Evolutionary conservation across 495 filamentous ascomycete genomes (phyloP).

Genomic region (Neurospora sp.): DNA sequence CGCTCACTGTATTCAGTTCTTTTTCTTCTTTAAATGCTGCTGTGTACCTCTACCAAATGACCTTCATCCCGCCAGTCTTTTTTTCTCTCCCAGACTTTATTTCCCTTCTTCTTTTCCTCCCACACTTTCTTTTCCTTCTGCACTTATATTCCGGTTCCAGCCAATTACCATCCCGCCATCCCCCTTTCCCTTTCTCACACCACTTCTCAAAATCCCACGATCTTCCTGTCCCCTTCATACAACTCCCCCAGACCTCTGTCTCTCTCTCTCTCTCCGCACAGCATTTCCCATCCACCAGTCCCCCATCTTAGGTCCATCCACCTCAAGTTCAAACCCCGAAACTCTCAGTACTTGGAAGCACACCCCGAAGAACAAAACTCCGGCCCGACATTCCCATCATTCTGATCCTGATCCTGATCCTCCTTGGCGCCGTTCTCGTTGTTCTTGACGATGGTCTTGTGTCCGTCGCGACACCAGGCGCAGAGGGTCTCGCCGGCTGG

Average conservation of each 20-base stretch:
- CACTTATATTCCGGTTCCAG: background rate
- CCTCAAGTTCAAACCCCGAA: background rate
- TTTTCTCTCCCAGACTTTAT: background rate
- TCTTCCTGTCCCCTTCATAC: background rate
- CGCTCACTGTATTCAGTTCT: background rate
- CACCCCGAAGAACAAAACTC: background rate
- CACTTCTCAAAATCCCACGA: background rate
- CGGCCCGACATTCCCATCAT: background rate
- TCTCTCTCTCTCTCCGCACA: background rate
- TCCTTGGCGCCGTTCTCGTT: background rate
- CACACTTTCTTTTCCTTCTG: background rate
- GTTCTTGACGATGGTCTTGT: background rate
- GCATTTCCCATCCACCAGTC: background rate
- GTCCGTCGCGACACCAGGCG: background rate
- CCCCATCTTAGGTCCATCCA: background rate
- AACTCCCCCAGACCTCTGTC: background rate
- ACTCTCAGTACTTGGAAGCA: background rate
- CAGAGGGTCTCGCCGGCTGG: background rate
- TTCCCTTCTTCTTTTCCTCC: background rate
- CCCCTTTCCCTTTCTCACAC: background rate
- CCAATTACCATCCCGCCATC: background rate
- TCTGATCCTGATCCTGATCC: background rate
- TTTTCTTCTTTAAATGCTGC: background rate
- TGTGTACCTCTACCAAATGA: background rate
- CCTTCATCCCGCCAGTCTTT: background rate